Evolutionary conservation across 441 rosid species (phyloP).

Genomic region (Hura crepitans): DNA sequence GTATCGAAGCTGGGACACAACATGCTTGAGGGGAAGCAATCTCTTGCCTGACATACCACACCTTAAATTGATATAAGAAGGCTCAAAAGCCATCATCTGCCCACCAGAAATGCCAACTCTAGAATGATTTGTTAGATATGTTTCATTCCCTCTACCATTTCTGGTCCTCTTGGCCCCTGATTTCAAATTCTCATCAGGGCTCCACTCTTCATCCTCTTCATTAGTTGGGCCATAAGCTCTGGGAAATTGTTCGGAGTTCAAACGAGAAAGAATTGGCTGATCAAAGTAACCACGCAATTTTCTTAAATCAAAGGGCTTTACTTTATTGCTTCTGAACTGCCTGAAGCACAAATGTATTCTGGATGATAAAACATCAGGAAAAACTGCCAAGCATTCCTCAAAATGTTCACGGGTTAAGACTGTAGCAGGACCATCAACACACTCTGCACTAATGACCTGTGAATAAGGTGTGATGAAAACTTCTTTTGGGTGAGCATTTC

Average conservation of each 20-base stretch:
- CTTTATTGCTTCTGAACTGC: constrained; percentile 74
- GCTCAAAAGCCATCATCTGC: constrained; percentile 33
- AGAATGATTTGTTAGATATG: constrained; percentile 35
- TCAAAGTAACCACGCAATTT: constrained; percentile 81
- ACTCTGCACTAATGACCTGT: constrained; percentile 94
- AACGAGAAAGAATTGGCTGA: constrained; percentile 69
- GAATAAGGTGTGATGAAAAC: constrained; percentile 86
- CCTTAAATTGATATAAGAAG: constrained; percentile 43
- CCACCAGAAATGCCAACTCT: constrained; percentile 30
- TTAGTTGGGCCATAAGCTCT: constrained; percentile 40
- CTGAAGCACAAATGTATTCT: constrained; percentile 73
- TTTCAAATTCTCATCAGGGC: constrained; percentile 46
- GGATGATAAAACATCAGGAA: constrained; percentile 55
- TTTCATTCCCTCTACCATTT: constrained; percentile 36
- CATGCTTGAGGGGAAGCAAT: constrained; percentile 52
- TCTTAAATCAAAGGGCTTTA: constrained; percentile 74
- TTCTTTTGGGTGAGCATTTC: constrained; percentile 83
- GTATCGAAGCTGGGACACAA: constrained; percentile 39
- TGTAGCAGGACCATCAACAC: constrained; percentile 86
- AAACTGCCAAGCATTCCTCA: constrained; percentile 55
- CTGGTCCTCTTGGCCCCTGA: constrained; percentile 61
- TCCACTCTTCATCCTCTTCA: constrained; percentile 57
- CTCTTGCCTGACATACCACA: constrained; percentile 42
- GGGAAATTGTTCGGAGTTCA: constrained; percentile 42
- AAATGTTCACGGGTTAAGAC: constrained; percentile 78